phyloP scores from a whole-genome alignment of 2,329 filamentous ascomycete genomes.

The Gnomoniopsis sp. region DNA sequence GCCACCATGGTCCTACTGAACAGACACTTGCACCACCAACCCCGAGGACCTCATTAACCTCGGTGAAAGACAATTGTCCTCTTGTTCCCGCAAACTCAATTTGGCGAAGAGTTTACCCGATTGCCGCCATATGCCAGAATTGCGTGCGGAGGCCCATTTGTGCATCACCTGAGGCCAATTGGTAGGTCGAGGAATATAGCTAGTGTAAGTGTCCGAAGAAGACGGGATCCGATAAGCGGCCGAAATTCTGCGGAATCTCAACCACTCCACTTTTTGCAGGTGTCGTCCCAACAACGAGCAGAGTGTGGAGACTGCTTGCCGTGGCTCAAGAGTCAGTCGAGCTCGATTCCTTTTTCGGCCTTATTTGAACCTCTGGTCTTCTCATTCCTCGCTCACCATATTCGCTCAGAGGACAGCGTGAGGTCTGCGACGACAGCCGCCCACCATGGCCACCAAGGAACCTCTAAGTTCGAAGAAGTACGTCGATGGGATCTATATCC shows the following conservation, averaged over 20 bases:
- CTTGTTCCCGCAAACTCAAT: too few relatives aligned
- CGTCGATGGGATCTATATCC: slow-evolving; percentile 79
- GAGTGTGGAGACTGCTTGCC: not conserved
- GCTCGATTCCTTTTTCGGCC: not conserved
- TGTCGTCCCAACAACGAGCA: not conserved
- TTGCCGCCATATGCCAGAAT: too few relatives aligned
- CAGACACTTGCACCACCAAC: too few relatives aligned
- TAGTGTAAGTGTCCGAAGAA: too few relatives aligned
- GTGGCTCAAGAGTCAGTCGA: not conserved
- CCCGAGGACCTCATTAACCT: too few relatives aligned
- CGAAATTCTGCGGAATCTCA: not conserved
- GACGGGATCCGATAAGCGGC: too few relatives aligned
- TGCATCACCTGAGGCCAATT: too few relatives aligned
- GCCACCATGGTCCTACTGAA: too few relatives aligned
- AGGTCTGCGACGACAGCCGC: not conserved
- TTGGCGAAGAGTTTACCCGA: too few relatives aligned
- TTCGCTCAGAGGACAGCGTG: not conserved
- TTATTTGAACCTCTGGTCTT: not conserved
- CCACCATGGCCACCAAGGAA: slow-evolving; percentile 17
- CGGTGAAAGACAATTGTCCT: too few relatives aligned
- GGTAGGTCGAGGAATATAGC: too few relatives aligned
- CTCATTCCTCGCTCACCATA: not conserved
- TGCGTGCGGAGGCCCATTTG: too few relatives aligned
- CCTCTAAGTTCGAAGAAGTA: slow-evolving; percentile 52
- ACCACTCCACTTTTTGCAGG: not conserved